Evolutionary conservation across 805 yeast genomes (phyloP).

Genomic region (Scheffersomyces coipomensis): DNA sequence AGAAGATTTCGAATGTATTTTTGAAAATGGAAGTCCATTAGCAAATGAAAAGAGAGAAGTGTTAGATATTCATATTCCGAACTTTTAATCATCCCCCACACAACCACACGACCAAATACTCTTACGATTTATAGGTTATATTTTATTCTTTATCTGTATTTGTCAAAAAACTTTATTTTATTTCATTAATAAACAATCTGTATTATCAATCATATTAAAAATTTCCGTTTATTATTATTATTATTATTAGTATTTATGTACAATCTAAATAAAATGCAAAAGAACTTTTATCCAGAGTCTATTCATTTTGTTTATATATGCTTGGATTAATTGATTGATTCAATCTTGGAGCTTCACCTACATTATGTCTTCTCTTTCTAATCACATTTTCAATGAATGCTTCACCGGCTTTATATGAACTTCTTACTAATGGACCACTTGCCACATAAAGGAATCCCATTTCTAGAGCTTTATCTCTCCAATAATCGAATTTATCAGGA

Average conservation of each 20-base stretch:
- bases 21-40: constrained; percentile 49
- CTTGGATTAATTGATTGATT: constrained; percentile 19
- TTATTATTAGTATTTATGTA: too few species aligned
- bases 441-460: constrained; percentile 96
- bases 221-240: too few species aligned
- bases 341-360: constrained; percentile 39
- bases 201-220: too few species aligned
- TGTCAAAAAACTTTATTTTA: too few species aligned
- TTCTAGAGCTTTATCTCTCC: constrained; percentile 84
- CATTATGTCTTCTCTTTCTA: constrained; percentile 63
- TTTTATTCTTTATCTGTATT: too few species aligned
- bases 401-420: constrained; percentile 98
- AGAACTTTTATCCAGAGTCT: too few species aligned
- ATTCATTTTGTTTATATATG: constrained; percentile 3
- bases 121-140: too few species aligned
- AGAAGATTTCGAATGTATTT: constrained; percentile 60
- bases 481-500: constrained; percentile 91
- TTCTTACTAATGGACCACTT: constrained; percentile 93
- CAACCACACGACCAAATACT: too few species aligned
- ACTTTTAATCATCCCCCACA: too few species aligned
- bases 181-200: too few species aligned
- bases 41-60: constrained; percentile 44
- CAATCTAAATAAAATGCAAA: too few species aligned
- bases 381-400: constrained; percentile 93
- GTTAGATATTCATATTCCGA: constrained; percentile 54